phyloP scores from a whole-genome alignment of 371 early-diverging fungal species.

The Mortierella sp. region DNA sequence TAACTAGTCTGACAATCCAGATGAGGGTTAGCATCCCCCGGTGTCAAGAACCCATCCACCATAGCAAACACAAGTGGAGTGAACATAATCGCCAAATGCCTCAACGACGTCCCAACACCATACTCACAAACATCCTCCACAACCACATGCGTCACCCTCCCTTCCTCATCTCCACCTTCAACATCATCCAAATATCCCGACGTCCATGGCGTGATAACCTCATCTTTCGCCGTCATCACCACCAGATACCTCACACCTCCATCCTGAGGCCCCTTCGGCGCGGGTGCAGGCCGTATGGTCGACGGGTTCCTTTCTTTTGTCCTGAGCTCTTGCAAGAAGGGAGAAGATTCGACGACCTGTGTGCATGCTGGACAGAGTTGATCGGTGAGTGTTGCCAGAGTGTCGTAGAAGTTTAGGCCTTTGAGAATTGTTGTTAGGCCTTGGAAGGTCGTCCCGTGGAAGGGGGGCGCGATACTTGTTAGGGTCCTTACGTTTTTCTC shows the following conservation, averaged over 20 bases:
- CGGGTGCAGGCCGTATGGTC: not conserved
- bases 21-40: not conserved
- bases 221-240: slow-evolving; percentile 18
- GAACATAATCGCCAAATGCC: slow-evolving; percentile 7
- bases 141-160: not conserved
- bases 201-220: slow-evolving; percentile 18
- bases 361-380: slow-evolving; percentile 14
- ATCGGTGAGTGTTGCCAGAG: not conserved
- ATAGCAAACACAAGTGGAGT: slow-evolving; percentile 1
- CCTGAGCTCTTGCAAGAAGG: slow-evolving; percentile 13
- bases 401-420: slow-evolving; percentile 12
- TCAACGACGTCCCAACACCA: not conserved
- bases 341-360: slow-evolving; percentile 18
- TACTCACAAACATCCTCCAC: slow-evolving; percentile 13
- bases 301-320: too few relatives aligned
- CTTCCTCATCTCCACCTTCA: not conserved
- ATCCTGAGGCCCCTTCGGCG: not conserved
- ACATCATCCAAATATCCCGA: slow-evolving; percentile 1
- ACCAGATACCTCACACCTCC: slow-evolving; percentile 12
- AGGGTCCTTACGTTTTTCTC: not conserved
- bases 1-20: slow-evolving; percentile 1
- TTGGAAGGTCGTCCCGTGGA: slow-evolving; percentile 7
- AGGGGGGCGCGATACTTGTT: not conserved
- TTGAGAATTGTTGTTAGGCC: slow-evolving; percentile 8
- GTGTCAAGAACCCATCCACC: not conserved